These are phyloP conservation scores for Neohortaea acidophila DNA, from an alignment of 495 filamentous ascomycete genomes.

Conservation along the genomic window DNA sequence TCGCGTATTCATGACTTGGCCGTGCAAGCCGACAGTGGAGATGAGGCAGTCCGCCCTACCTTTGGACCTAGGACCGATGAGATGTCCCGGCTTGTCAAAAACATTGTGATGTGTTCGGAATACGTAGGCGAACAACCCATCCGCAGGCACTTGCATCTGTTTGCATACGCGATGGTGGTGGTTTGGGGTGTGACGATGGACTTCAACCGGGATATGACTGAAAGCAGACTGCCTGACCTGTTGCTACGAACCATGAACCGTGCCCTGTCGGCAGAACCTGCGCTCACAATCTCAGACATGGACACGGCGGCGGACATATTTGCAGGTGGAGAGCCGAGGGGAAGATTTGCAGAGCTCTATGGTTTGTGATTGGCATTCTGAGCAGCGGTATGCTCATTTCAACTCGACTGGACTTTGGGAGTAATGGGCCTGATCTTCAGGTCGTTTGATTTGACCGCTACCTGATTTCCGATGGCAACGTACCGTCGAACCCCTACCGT, in stretches of 20 bases:
- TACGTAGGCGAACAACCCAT: not conserved
- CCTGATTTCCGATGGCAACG: too few species aligned
- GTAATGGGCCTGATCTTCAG: too few species aligned
- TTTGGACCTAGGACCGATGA: not conserved
- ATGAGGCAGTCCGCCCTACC: not conserved
- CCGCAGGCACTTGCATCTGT: not conserved
- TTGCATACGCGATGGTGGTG: not conserved
- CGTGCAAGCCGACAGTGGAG: not conserved
- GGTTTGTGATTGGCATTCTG: not conserved
- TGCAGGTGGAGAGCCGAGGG: not conserved
- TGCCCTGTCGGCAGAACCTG: not conserved
- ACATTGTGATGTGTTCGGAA: constrained; percentile 1
- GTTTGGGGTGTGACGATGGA: constrained; percentile 1
- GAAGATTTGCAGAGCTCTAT: constrained; percentile 3
- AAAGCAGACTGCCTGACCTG: not conserved
- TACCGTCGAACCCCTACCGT: too few species aligned
- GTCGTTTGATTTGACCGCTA: too few species aligned
- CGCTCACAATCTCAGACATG: not conserved
- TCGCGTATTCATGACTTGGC: not conserved
- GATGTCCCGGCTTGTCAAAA: not conserved
- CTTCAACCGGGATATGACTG: too few species aligned
- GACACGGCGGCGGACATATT: not conserved
- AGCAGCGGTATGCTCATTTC: too few species aligned
- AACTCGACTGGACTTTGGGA: too few species aligned
- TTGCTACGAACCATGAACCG: not conserved